Evolutionary conservation across 1,139 yeast species (phyloP), one percentile per base, ranked within the genome.

Genomic region (Candida anutae): DNA sequence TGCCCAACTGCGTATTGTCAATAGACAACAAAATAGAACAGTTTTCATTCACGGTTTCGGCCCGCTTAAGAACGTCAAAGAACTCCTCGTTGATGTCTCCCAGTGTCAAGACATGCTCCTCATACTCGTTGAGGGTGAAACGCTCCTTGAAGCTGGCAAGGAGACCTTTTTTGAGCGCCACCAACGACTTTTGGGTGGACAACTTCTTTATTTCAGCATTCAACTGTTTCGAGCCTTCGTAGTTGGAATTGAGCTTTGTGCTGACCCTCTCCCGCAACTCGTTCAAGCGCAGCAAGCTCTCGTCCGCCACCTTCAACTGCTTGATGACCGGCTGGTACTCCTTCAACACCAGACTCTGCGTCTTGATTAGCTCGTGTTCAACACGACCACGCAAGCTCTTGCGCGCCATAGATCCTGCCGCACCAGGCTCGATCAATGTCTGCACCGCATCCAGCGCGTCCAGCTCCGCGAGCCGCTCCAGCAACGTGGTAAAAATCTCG

Each of bases 51-150:
- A 87, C 79, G 17, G 47, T 46, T 40, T 79, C 77, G 10, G 84
- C 79, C 42, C 76, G 78, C 14, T 58, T 53, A 26, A 88, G 57
- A 1, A 75, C 68, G 5, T 46, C 45, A 41, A 85, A 84, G 47
- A 81, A 87, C 23, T 75, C 81, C 3, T 58, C 58, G 34, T 73
- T 70, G 45, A 65, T 40, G 34, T 58, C 58, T 30, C 68, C 50
- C 34, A 48, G 63, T 14, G 52, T 48, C 24, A 79, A 50, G 8
- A 66, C 53, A 44, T 66, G 79, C 33, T 76, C 80, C 41, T 90
- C 96, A 32, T 74, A 70, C 37, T 79, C 90, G 25, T 70, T 71
- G 25, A 90, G 51, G 0, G 88, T 74, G 48, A 83, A 85, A 33
- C 74, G 71, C 4, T 65, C 60, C 37, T 76, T 74, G 45, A 84